Evolutionary conservation across 768 basidiomycete genomes (phyloP).

Genomic region (Phanerodontia chrysosporium): DNA sequence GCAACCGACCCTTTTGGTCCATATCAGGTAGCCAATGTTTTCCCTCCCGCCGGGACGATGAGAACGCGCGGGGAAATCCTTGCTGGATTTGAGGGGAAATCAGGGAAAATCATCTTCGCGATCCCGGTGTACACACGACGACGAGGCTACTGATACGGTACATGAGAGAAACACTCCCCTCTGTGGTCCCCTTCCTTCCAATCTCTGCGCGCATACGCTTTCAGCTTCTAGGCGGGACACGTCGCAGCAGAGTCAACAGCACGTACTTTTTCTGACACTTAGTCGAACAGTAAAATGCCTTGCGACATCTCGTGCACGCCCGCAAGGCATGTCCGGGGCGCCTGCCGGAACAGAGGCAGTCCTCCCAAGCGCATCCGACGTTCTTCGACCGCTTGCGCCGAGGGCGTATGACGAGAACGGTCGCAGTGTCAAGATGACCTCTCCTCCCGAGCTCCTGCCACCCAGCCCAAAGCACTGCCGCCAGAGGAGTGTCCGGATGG

Average conservation of each 20-base stretch:
- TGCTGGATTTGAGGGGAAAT: too few relatives aligned
- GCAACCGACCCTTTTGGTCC: neutral
- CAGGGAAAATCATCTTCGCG: too few relatives aligned
- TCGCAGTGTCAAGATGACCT: too few relatives aligned
- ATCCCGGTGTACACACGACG: too few relatives aligned
- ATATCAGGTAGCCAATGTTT: neutral
- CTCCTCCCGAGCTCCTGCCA: too few relatives aligned
- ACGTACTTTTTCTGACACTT: neutral
- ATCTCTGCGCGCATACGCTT: neutral
- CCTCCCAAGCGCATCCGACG: neutral
- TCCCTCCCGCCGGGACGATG: neutral
- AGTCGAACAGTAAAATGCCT: neutral
- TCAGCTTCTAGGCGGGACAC: neutral
- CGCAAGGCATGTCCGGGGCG: neutral
- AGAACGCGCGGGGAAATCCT: neutral
- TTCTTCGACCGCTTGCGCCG: neutral
- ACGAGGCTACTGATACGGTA: too few relatives aligned
- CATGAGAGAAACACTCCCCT: too few relatives aligned
- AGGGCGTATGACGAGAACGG: neutral
- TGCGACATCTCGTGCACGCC: neutral
- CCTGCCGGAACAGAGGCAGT: neutral
- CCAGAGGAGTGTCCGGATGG: too few relatives aligned
- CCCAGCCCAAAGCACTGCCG: too few relatives aligned
- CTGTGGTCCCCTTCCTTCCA: slow-evolving; percentile 1
- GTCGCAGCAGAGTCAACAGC: too few relatives aligned